Percentiles rank a stretch among this genome's conserved stretches.
Evolutionary conservation across 148 eudicot species (phyloP).

Genomic region (Camellia lanceoleosa): DNA sequence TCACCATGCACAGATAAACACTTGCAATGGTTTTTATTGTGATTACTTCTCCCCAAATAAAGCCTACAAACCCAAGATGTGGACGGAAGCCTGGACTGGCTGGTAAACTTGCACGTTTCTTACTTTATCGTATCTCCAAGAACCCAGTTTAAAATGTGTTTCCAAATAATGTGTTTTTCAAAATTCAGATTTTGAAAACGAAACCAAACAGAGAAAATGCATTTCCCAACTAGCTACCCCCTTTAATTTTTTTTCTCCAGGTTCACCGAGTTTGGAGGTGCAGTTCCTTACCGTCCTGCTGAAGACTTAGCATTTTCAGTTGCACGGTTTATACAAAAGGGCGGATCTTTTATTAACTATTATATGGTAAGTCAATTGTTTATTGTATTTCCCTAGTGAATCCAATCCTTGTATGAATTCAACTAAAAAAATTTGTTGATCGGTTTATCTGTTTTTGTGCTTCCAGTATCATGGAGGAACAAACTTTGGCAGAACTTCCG

Average conservation of each 20-base stretch:
- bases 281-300: conserved; percentile 72
- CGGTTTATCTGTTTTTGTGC: background rate
- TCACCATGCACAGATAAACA: conserved; percentile 53
- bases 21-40: conserved; percentile 96
- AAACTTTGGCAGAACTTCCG: conserved; percentile 76
- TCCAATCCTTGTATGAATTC: background rate
- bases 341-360: conserved; percentile 79
- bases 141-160: background rate
- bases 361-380: conserved; percentile 61
- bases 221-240: background rate
- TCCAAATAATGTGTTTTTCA: too few species aligned
- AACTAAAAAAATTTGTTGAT: background rate
- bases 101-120: conserved; percentile 40
- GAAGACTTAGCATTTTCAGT: conserved; percentile 87
- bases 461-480: conserved; percentile 80
- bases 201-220: too few species aligned
- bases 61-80: conserved; percentile 82
- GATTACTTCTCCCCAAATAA: conserved; percentile 80
- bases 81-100: conserved; percentile 96
- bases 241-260: conserved; percentile 24
- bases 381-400: conserved; percentile 1
- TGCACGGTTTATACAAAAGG: conserved; percentile 78
- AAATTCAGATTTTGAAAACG: too few species aligned
- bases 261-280: conserved; percentile 87
- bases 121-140: conserved; percentile 4